Conservation (phyloP, 306 rosid genomes). For the Pachyrhizus erosus region DNA sequence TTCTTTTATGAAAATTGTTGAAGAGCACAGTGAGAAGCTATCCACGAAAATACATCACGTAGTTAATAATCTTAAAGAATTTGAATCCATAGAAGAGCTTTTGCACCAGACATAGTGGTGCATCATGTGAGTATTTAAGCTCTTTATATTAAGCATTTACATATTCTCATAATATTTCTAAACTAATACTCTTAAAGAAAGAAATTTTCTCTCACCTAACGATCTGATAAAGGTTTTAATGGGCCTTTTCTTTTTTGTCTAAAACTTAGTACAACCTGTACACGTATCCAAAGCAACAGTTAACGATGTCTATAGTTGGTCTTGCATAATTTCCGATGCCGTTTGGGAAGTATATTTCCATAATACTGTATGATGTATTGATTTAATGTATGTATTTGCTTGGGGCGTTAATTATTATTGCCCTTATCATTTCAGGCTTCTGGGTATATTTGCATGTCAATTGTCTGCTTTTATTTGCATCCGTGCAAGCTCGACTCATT, state of each 20-base stretch:
- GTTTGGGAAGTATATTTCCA: background rate
- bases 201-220: background rate
- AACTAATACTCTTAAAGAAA: background rate
- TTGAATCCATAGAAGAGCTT: slow-evolving; percentile 73
- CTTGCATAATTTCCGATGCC: background rate
- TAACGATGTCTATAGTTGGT: background rate
- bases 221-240: background rate
- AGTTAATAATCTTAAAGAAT: slow-evolving; percentile 78
- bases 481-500: background rate
- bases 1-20: slow-evolving; percentile 75
- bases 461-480: slow-evolving; percentile 11
- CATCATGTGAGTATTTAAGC: slow-evolving; percentile 50
- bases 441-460: background rate
- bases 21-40: slow-evolving; percentile 78
- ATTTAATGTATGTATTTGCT: background rate
- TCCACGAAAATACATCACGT: slow-evolving; percentile 73
- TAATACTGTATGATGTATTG: slow-evolving; percentile 16
- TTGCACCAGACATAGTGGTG: slow-evolving; percentile 58
- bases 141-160: background rate
- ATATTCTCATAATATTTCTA: background rate
- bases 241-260: background rate
- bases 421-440: background rate
- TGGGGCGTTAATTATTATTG: background rate
- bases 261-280: background rate
- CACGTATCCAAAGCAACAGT: background rate